phyloP scores from a whole-genome alignment of 768 basidiomycete genomes.

The Xerocomus potaroensis region DNA sequence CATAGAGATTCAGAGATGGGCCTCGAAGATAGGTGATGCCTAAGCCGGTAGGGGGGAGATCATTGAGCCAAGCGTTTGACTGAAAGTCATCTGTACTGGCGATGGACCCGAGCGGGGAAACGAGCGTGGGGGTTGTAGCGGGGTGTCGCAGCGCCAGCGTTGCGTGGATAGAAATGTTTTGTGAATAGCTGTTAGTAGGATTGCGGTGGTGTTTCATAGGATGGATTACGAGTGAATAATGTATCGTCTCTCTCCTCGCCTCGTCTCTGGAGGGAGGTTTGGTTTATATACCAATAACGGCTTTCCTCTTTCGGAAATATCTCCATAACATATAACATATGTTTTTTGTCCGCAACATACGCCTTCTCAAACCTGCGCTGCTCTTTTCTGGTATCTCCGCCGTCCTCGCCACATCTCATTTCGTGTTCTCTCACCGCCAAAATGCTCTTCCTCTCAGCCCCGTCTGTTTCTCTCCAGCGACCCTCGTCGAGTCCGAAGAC shows the following conservation, averaged over 20 bases:
- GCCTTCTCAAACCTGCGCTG: conserved; percentile 17
- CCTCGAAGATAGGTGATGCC: conserved; percentile 20
- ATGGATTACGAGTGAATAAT: background rate
- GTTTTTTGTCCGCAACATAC: conserved; percentile 7
- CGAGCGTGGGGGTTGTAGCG: conserved; percentile 23
- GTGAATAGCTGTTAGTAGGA: conserved; percentile 22
- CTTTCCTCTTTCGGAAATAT: conserved; percentile 16
- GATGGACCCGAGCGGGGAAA: conserved; percentile 22
- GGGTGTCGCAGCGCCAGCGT: conserved; percentile 31
- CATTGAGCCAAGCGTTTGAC: conserved; percentile 26
- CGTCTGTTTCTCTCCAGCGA: conserved; percentile 52
- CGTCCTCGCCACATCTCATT: conserved; percentile 46
- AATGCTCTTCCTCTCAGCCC: conserved; percentile 46
- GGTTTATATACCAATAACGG: conserved; percentile 8
- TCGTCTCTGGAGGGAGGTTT: background rate
- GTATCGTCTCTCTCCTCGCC: background rate
- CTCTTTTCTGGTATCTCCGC: conserved; percentile 37
- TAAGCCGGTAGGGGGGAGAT: conserved; percentile 19
- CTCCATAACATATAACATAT: conserved; percentile 8
- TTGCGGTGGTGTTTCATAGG: conserved; percentile 27
- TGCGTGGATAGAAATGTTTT: conserved; percentile 10
- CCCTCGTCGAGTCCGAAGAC: conserved; percentile 48
- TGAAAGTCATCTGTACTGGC: conserved; percentile 25
- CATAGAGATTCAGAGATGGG: background rate
- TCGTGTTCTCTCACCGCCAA: conserved; percentile 46